Conservation (phyloP, 139 green algal genomes). For the Coccomyxa sp. region DNA sequence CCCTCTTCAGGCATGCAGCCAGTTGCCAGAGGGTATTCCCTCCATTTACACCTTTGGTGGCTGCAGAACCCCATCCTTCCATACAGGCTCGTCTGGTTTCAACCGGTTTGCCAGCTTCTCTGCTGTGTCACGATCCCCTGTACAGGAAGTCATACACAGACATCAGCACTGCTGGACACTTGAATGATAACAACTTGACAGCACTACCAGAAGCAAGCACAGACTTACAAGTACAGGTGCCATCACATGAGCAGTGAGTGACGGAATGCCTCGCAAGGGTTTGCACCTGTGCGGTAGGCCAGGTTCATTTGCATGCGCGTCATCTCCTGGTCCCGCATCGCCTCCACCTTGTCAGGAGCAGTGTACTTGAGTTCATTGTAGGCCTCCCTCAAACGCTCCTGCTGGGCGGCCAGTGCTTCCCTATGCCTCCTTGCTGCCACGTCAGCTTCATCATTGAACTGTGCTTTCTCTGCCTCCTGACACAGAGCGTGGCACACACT, state of each 20-base stretch:
- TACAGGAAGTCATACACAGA: neutral
- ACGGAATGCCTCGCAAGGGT: neutral
- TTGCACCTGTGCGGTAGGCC: conserved; percentile 68
- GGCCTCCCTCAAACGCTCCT: conserved; percentile 54
- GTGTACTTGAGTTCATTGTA: conserved; percentile 68
- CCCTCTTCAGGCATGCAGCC: no score
- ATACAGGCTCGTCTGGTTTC: conserved; percentile 43
- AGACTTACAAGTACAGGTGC: neutral
- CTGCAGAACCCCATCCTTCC: neutral
- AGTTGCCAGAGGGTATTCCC: no score
- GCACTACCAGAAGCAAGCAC: neutral
- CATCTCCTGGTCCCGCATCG: conserved; percentile 71
- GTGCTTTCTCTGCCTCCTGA: conserved; percentile 15
- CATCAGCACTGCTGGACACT: neutral
- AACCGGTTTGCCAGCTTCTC: conserved; percentile 48
- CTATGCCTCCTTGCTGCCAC: conserved; percentile 43
- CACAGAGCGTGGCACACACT: neutral
- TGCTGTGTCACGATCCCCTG: conserved; percentile 50
- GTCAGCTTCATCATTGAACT: conserved; percentile 68
- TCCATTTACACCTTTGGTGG: no score
- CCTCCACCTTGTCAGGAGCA: conserved; percentile 26
- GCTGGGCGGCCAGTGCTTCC: conserved; percentile 39
- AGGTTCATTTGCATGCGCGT: conserved; percentile 75
- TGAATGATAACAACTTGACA: no score
- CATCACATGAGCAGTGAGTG: neutral